Conservation (phyloP, 495 filamentous ascomycete genomes). For the Trichoderma reesei region DNA sequence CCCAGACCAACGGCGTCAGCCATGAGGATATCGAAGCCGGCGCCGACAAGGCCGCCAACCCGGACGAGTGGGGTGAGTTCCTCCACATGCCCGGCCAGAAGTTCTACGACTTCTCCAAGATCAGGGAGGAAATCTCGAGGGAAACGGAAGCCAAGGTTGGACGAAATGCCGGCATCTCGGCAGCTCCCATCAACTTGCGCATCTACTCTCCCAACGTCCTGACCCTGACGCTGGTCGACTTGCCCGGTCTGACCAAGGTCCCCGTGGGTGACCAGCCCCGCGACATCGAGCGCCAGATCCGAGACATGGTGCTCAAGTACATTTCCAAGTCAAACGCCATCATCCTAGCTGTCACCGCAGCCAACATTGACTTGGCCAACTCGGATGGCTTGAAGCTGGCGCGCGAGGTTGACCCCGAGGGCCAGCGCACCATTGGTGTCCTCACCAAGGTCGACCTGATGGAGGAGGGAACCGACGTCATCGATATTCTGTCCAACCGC, state of each 20-base stretch:
- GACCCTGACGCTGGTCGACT: conserved; percentile 92
- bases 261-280: conserved; percentile 97
- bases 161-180: conserved; percentile 90
- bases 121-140: conserved; percentile 92
- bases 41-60: conserved; percentile 73
- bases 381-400: conserved; percentile 96
- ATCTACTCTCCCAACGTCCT: conserved; percentile 98
- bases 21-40: conserved; percentile 50
- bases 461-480: conserved; percentile 98
- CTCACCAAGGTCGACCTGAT: conserved; percentile 98
- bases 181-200: conserved; percentile 89
- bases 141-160: conserved; percentile 97
- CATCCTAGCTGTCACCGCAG: conserved; percentile 90
- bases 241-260: conserved; percentile 95
- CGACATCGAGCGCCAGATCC: conserved; percentile 96
- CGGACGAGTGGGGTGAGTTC: conserved; percentile 98
- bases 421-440: conserved; percentile 96
- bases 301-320: conserved; percentile 97
- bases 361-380: conserved; percentile 97
- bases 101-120: conserved; percentile 98
- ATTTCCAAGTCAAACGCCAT: conserved; percentile 98
- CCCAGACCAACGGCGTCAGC: conserved; percentile 66
- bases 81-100: conserved; percentile 97
- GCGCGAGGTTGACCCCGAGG: conserved; percentile 94
- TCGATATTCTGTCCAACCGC: conserved; percentile 96